Base-by-base conservation (phyloP, 225 moss, liverwort and hornwort species). In the Asterella californica region DNA sequence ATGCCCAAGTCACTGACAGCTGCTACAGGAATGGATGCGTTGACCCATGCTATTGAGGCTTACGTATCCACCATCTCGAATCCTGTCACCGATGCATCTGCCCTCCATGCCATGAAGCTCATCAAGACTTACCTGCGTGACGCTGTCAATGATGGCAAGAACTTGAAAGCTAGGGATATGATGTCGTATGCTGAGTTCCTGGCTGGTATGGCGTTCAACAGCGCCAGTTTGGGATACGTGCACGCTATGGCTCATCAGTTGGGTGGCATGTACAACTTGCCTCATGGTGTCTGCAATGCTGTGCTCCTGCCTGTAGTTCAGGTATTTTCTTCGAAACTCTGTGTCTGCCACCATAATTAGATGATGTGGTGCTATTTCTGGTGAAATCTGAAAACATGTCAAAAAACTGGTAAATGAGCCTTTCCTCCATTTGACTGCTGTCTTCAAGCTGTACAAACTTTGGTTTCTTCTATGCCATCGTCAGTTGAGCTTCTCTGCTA, bases 191-290 rank as follows among this genome's bases (percentile, higher is more conserved):
- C 79, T 36, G 79, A 68, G 79, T 79, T 79, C n/a, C 79, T 79
- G 29, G 79, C 79, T n/a, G 79, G 79, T 38, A 79, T 79, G 79
- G 79, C 79, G 6, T 79, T 79, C 37, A 79, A 79, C 79, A 79
- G 79, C 27, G 79, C 79, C 55, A 79, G 79, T 57, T 70, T 79
- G 79, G 79, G 79, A 11, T 79, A 79, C 36, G 79, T 79, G 5
- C 79, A 79, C 24, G 79, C 79, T 1, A 79, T 79, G 79, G 79
- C 79, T 15, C 79, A 79, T 48, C 79, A 79, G 49, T 69, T 79
- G 19, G 79, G 79, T 54, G 79, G 79, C 12, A 49, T 79, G 27
- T 79, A 79, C 36, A 79, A 79, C 79, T 42, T 79, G 54, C 79
- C 79, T 15, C 79, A 79, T 30, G 79, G 79, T 9, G 70, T 79